These are phyloP conservation scores for Porodaedalea pini DNA, from an alignment of 1,284 basidiomycete species.

Conservation along the genomic window DNA sequence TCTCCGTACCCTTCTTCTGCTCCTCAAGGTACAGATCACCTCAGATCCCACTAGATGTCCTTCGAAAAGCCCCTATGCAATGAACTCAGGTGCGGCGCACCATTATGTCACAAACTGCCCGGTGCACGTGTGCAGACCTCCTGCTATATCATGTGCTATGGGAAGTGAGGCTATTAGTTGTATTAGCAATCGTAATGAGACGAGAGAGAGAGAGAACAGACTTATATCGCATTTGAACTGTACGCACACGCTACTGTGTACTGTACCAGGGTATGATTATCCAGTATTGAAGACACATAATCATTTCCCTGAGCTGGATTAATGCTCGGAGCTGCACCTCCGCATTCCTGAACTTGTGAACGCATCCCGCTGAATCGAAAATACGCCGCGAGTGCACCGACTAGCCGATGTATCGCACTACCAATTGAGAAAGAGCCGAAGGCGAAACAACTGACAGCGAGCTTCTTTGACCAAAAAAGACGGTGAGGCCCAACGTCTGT, in stretches of 20 bases:
- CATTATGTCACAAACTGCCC: conserved; percentile 6
- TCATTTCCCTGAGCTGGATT: conserved; percentile 6
- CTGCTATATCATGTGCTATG: not conserved
- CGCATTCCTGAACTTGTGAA: not conserved
- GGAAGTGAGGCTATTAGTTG: not conserved
- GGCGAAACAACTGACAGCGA: no score
- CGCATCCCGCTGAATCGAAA: not conserved
- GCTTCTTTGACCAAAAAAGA: no score
- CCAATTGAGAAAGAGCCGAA: no score
- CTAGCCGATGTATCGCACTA: conserved; percentile 4
- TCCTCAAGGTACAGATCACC: not conserved
- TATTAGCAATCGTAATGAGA: no score
- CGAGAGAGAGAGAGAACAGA: no score
- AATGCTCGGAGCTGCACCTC: not conserved
- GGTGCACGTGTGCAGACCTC: not conserved
- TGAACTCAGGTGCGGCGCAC: not conserved
- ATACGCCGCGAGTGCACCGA: not conserved
- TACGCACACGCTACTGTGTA: no score
- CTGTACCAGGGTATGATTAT: no score
- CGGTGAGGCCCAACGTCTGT: no score
- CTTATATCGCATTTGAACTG: no score
- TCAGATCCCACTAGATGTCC: conserved; percentile 1
- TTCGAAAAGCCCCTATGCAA: conserved; percentile 3
- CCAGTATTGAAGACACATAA: not conserved
- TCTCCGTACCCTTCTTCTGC: conserved; percentile 6